Base-by-base conservation (phyloP, 352 stramenopile genomes). In the Pythium phragmitis region DNA sequence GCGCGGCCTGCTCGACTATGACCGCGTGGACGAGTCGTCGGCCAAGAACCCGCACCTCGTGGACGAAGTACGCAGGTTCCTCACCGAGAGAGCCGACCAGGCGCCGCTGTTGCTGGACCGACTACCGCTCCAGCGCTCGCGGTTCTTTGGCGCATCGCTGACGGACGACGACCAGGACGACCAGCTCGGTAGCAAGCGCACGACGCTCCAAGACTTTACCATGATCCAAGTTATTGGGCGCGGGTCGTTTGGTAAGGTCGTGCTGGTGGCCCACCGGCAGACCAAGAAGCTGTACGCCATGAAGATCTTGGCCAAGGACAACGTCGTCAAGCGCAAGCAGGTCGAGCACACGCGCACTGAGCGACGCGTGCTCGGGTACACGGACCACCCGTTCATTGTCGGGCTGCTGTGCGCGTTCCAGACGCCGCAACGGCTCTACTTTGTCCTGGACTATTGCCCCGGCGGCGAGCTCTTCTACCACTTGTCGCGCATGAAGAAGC, bases 391-490 rank as follows among this genome's bases (percentile, higher is more conserved):
- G 4, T 99, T 99, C 78, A 98, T 99, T 45, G 97, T 99, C 4
- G 87, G 81, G 4, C 90, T 99, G 59, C 88, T 97, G 17, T 99
- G 97, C 74, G 96, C 94, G 17, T 99, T 99, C 76, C 98, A 99
- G 82, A 97, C 88, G 8, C 87, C 92, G 54, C 82, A 89, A 53
- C 89, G 94, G 50, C 68, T 94, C 48, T 96, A 97, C 53, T 82
- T 97, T 14, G 89, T 97, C 59, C 92, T 91, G 9, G 87, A 95
- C 62, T 94, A 96, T 53, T 91, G 88, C 65, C 94, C 82, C 59
- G 94, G 94, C 46, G 98, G 98, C 51, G 98, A 99, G 76, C 79
- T 99, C 7, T 99, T 99, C 73, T 87, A 98, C 49, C 92, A 99
- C 57, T 98, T 99, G 76, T 96, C 99, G 67, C 73, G 81, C 36